Evolutionary conservation across 2,329 filamentous ascomycete species (phyloP), one percentile per base, ranked within the genome.

Genomic region (Alternaria viburni): DNA sequence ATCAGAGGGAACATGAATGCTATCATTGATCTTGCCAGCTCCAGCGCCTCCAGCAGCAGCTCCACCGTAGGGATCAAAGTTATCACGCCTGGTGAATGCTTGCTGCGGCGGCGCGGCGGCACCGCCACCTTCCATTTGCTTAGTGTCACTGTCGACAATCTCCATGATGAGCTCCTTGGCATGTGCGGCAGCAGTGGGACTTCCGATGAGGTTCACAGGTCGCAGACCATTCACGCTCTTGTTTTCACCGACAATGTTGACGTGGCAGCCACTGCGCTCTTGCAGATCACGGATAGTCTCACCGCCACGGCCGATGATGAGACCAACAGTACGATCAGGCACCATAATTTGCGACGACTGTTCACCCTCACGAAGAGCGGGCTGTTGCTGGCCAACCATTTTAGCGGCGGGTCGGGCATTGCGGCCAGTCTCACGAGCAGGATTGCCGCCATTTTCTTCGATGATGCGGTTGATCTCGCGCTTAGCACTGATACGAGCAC

Each of bases 311-410:
- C 93, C 93, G 76, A 97, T 97, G 72, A 97, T 97, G 49, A 97
- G 85, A 55, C 93, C 93, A 64, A 97, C 93, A 9, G 93, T 97
- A 74, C 93, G 90, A 81, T 97, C 93, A 50, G 93, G 93, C 17
- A 97, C 93, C 92, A 97, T 96, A 74, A 97, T 96, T 80, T 97
- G 93, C 77, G 93, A 89, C 75, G 90, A 92, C 71, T 95, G 91
- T 79, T 97, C 93, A 63, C 91, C 92, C 63, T 95, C 92, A 65
- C 90, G 88, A 62, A 92, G 83, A 46, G 87, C 85, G 55, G 85
- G 76, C 59, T 76, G 73, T 50, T 78, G 74, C 46, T 72, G 64
- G 19, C 70, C 67, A 57, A 71, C 63, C 32, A 80, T 75, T 43
- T 81, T 83, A 32, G 80, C 57, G 82, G 79, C 55, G 83, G 85